These are phyloP conservation scores for Pulveroboletus sp. DNA, from an alignment of 768 basidiomycete genomes.

Conservation along the genomic window DNA sequence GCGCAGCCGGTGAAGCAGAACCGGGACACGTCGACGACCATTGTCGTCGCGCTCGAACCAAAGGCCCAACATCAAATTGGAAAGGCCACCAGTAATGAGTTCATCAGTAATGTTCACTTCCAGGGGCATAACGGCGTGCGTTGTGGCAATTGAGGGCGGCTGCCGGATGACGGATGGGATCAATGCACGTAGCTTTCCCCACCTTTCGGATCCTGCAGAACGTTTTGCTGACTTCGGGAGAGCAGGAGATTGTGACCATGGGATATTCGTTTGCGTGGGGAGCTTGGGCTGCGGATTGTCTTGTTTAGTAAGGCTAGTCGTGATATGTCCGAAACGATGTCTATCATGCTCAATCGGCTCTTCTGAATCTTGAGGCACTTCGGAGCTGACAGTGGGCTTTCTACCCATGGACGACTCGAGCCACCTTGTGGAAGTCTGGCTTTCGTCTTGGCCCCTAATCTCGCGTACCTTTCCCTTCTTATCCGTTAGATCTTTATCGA, in stretches of 20 bases:
- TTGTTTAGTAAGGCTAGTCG: neutral
- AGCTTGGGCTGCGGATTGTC: slow-evolving; percentile 4
- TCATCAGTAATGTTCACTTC: slow-evolving; percentile 78
- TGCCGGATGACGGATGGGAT: slow-evolving; percentile 50
- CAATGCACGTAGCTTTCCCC: slow-evolving; percentile 63
- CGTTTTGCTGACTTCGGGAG: slow-evolving; percentile 18
- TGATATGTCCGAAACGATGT: slow-evolving; percentile 12
- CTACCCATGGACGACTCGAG: slow-evolving; percentile 51
- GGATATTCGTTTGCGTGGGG: slow-evolving; percentile 5
- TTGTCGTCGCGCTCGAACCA: slow-evolving; percentile 89
- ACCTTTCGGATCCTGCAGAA: slow-evolving; percentile 38
- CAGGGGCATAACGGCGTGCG: slow-evolving; percentile 46
- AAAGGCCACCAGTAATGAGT: slow-evolving; percentile 74
- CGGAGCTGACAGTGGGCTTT: slow-evolving; percentile 32
- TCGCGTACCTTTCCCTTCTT: slow-evolving; percentile 54
- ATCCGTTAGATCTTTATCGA: slow-evolving; percentile 40
- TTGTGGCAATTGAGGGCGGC: slow-evolving; percentile 30
- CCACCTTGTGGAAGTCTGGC: slow-evolving; percentile 53
- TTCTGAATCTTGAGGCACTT: slow-evolving; percentile 19
- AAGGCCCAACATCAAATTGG: slow-evolving; percentile 70
- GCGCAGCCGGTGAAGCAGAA: slow-evolving; percentile 73
- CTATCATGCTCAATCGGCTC: slow-evolving; percentile 23
- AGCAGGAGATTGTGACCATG: slow-evolving; percentile 27
- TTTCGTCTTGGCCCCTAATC: slow-evolving; percentile 43
- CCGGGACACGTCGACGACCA: slow-evolving; percentile 72